These are phyloP conservation scores for Vinca minor DNA, from an alignment of 257 asterid genomes.

Conservation along the genomic window DNA sequence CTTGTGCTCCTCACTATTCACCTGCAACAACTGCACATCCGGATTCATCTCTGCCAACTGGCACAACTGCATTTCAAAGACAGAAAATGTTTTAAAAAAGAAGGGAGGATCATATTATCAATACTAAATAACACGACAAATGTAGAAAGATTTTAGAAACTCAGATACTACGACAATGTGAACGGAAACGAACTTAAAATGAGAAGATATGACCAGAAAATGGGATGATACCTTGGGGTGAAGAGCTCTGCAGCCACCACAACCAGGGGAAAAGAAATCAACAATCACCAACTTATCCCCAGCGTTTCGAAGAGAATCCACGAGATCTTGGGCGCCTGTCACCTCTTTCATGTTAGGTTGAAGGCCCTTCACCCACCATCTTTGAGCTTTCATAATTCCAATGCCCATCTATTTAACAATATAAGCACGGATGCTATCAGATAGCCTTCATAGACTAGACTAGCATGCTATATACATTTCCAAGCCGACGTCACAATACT, in stretches of 20 bases:
- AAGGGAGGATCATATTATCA: neutral
- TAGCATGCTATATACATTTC: neutral
- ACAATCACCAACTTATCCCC: conserved; percentile 34
- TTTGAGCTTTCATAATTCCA: conserved; percentile 12
- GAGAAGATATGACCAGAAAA: neutral
- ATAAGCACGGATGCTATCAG: neutral
- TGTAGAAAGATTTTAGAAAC: too few relatives aligned
- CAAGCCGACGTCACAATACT: too few relatives aligned
- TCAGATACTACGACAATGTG: too few relatives aligned
- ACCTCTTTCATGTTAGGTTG: conserved; percentile 40
- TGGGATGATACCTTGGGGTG: conserved; percentile 33
- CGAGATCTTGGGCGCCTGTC: conserved; percentile 32
- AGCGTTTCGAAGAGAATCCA: conserved; percentile 28
- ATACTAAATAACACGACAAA: neutral
- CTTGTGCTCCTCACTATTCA: conserved; percentile 39
- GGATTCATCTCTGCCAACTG: conserved; percentile 41
- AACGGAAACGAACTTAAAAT: neutral
- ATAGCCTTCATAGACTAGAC: neutral
- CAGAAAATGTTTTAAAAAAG: neutral
- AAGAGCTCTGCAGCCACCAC: conserved; percentile 45
- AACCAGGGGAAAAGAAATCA: conserved; percentile 44
- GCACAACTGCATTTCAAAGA: conserved; percentile 28
- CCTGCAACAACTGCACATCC: conserved; percentile 32
- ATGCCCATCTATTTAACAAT: neutral
- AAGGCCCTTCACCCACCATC: conserved; percentile 46